Evolutionary conservation across 768 basidiomycete genomes (phyloP).

Genomic region (Xanthoconium purpureum): DNA sequence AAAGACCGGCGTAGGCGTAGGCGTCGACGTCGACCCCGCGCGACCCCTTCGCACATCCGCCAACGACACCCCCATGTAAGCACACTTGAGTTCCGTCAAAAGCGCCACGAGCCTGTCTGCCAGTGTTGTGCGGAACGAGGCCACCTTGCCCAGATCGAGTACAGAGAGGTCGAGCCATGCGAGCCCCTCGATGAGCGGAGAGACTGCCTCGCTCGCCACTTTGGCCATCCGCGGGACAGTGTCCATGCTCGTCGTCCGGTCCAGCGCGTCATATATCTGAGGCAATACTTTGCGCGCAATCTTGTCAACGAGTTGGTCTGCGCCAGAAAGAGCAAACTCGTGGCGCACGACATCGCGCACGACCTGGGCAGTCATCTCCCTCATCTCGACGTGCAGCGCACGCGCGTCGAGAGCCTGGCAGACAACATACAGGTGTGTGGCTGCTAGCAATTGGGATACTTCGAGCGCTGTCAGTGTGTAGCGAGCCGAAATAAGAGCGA

Average conservation of each 20-base stretch:
- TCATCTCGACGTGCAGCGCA: conserved; percentile 67
- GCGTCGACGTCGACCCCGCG: conserved; percentile 9
- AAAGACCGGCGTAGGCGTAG: conserved; percentile 30
- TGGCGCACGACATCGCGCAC: conserved; percentile 17
- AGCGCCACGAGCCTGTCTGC: conserved; percentile 15
- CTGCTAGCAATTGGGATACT: conserved; percentile 68
- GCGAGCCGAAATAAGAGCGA: conserved; percentile 80
- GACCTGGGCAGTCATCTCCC: conserved; percentile 26
- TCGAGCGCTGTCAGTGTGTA: conserved; percentile 77
- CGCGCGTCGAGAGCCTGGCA: conserved; percentile 88
- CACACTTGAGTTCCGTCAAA: conserved; percentile 29
- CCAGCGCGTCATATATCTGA: conserved; percentile 50
- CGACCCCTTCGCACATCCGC: conserved; percentile 17
- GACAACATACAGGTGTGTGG: conserved; percentile 72
- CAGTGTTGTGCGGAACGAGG: conserved; percentile 21
- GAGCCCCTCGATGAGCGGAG: conserved; percentile 54
- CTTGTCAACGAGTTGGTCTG: conserved; percentile 12
- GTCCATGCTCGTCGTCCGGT: conserved; percentile 72
- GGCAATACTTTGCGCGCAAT: conserved; percentile 33
- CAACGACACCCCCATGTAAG: conserved; percentile 27
- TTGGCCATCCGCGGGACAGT: conserved; percentile 64
- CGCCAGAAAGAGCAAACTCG: conserved; percentile 11
- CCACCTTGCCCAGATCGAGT: conserved; percentile 23
- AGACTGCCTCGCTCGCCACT: conserved; percentile 60
- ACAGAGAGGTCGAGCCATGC: conserved; percentile 7